These are phyloP conservation scores for Macadamia tetraphylla DNA, from an alignment of 164 flowering plant species.

Conservation along the genomic window DNA sequence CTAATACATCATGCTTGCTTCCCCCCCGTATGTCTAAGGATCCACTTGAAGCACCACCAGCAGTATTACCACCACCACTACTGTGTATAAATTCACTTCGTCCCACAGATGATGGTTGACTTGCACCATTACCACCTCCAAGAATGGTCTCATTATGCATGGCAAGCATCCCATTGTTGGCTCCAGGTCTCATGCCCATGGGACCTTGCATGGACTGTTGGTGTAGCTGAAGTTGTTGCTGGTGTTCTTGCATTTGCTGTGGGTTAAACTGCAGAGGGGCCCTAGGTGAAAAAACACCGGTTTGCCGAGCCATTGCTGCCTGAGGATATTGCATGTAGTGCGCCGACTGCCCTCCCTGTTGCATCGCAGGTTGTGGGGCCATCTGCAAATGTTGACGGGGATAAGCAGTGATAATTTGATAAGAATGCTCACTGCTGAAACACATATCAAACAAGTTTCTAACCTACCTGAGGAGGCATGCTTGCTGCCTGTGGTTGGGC, in stretches of 20 bases:
- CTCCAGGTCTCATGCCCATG: conserved; percentile 58
- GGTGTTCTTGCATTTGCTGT: conserved; percentile 67
- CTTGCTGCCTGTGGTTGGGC: conserved; percentile 81
- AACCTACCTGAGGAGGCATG: conserved; percentile 62
- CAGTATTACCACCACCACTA: conserved; percentile 2
- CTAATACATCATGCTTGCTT: conserved; percentile 37
- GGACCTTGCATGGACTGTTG: conserved; percentile 54
- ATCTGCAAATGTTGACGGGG: conserved; percentile 41
- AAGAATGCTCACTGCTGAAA: neutral
- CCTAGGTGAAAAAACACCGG: conserved; percentile 43
- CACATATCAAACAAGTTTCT: neutral
- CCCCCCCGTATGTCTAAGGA: conserved; percentile 17
- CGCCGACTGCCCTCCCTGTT: conserved; percentile 42
- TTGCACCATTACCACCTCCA: conserved; percentile 33
- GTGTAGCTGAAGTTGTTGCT: conserved; percentile 40
- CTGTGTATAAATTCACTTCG: conserved; percentile 20
- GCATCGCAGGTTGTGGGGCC: conserved; percentile 78
- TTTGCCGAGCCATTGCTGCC: conserved; percentile 72
- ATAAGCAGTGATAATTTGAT: conserved; percentile 10
- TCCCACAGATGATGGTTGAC: conserved; percentile 29
- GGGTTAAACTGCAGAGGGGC: conserved; percentile 50
- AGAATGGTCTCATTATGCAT: conserved; percentile 37
- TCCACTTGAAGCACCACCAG: conserved; percentile 14
- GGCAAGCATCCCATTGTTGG: conserved; percentile 54
- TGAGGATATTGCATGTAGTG: conserved; percentile 92